Evolutionary conservation across 2,329 filamentous ascomycete species (phyloP), one percentile per base, ranked within the genome.

Genomic region (Aspergillus uvarum): DNA sequence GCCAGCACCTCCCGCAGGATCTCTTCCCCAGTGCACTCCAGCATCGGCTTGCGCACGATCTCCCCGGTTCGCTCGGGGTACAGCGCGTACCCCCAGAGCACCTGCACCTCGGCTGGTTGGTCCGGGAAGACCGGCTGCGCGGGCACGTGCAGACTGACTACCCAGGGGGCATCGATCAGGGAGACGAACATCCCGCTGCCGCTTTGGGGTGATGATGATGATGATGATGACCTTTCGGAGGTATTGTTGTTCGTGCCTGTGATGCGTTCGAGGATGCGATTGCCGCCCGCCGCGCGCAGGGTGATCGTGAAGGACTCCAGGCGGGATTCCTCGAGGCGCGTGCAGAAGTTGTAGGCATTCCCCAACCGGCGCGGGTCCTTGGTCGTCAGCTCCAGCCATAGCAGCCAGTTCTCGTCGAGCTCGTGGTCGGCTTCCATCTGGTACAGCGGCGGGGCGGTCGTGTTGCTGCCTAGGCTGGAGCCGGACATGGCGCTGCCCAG

Each of bases 271-370:
- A 44, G 16, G 12, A 72, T 59, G 1, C 64, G 61, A 2, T 68
- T 57, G n/a, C 69, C 66, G 0, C 65, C 61, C 22, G 66, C 62
- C 32, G 66, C 62, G 35, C 73, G 69, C 5, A 78, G 65, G 0
- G 78, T 81, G 26, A 79, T 69, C 4, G 79, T 79, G 31, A 80
- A 79, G 0, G 74, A 77, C 58, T 76, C 74, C 68, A 78, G 72
- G 21, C 72, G 74, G 8, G 74, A 76, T 50, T 79, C 71, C 2
- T 65, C 51, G 22, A 73, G 64, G 24, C 76, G 70, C 1, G 68
- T 72, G 59, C 73, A 75, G 64, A 81, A 81, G 50, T 76, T 77
- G 32, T 76, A 73, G 0, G 79, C 75, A 51, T 75, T 74, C 29
- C 77, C 76, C 59, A 79, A 75, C 0, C 69, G 68, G 10, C 38